These are phyloP conservation scores for Penstemon eatonii DNA, from an alignment of 257 asterid genomes.

Conservation along the genomic window DNA sequence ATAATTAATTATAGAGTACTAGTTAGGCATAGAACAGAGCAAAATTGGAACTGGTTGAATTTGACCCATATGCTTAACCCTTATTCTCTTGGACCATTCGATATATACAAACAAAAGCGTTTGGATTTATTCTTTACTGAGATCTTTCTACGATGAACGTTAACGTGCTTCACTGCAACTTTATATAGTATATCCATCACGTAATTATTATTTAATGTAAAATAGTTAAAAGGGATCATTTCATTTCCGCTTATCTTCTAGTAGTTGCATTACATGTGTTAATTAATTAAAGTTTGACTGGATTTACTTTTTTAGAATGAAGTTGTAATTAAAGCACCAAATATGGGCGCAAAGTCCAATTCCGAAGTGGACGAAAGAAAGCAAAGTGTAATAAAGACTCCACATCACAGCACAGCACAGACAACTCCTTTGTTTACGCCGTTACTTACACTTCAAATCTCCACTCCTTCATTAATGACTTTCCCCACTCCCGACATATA, in stretches of 20 bases:
- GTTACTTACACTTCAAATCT: constrained; percentile 2
- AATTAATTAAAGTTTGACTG: background rate
- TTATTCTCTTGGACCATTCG: constrained; percentile 30
- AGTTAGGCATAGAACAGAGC: constrained; percentile 26
- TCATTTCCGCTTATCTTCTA: background rate
- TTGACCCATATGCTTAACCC: constrained; percentile 33
- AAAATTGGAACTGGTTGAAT: constrained; percentile 22
- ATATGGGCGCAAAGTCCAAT: constrained; percentile 16
- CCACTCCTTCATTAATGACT: background rate
- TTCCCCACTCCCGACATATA: constrained; percentile 1
- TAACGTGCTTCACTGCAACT: constrained; percentile 26
- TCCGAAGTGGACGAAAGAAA: background rate
- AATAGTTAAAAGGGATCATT: no score
- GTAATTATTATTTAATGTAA: no score
- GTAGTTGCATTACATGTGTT: background rate
- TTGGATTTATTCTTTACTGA: constrained; percentile 40
- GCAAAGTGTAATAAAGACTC: constrained; percentile 26
- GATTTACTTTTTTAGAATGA: background rate
- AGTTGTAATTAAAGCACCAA: background rate
- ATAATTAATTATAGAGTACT: background rate
- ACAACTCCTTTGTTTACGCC: constrained; percentile 30
- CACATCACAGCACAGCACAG: constrained; percentile 14
- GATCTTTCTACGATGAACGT: constrained; percentile 31
- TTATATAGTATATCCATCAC: background rate
- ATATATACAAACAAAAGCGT: constrained; percentile 31